phyloP scores from a whole-genome alignment of 169 alveolate genomes.

The Gregarina niphandrodes region DNA sequence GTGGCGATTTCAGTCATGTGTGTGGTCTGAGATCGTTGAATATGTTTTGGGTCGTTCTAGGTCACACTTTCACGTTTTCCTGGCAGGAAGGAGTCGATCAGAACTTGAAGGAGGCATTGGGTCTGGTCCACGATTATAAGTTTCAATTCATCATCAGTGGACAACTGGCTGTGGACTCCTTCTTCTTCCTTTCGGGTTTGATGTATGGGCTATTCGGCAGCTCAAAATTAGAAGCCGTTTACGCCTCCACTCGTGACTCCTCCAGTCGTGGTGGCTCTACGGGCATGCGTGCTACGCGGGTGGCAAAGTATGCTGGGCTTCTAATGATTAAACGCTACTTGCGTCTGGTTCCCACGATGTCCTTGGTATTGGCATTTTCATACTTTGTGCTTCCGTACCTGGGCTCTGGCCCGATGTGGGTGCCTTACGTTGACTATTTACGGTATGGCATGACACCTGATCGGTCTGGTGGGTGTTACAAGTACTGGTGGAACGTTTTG shows the following conservation, averaged over 20 bases:
- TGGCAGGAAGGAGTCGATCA: no score
- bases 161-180: conserved; percentile 17
- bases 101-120: background rate
- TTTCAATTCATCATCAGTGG: background rate
- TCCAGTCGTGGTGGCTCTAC: background rate
- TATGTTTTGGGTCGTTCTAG: no score
- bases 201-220: conserved; percentile 12
- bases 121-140: background rate
- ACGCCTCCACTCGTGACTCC: no score
- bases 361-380: conserved; percentile 10
- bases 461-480: conserved; percentile 15
- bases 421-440: no score
- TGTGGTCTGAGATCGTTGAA: no score
- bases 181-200: conserved; percentile 28
- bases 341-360: conserved; percentile 14
- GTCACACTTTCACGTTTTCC: no score
- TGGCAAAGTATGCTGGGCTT: no score
- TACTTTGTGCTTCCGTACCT: conserved; percentile 9
- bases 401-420: conserved; percentile 34
- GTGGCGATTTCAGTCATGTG: no score
- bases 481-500: conserved; percentile 27
- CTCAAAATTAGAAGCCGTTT: no score
- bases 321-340: conserved; percentile 6
- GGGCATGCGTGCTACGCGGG: no score
- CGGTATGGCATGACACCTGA: no score